Conservation (phyloP, 108 stramenopile species). For the Skeletonema tropicum region DNA sequence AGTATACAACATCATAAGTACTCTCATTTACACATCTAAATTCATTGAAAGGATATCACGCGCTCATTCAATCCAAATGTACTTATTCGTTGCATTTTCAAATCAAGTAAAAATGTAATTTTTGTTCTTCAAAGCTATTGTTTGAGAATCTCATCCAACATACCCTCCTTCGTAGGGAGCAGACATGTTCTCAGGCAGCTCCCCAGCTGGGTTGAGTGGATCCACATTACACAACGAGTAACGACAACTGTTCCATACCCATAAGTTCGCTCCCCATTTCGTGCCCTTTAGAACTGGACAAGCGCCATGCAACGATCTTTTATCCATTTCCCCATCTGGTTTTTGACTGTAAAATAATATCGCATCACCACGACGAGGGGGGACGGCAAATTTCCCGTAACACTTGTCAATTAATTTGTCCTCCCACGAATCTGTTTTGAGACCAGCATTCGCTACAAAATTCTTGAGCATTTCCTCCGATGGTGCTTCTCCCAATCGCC, state of each 20-base stretch:
- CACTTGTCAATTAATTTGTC: slow-evolving; percentile 33
- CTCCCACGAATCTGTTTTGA: slow-evolving; percentile 48
- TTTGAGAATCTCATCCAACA: neutral
- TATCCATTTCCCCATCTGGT: slow-evolving; percentile 52
- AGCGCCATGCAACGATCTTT: slow-evolving; percentile 57
- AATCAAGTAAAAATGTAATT: neutral
- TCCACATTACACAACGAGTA: slow-evolving; percentile 39
- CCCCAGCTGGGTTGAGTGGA: slow-evolving; percentile 36
- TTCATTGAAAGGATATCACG: neutral
- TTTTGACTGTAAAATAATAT: slow-evolving; percentile 59
- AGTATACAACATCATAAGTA: too few relatives aligned
- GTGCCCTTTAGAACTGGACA: slow-evolving; percentile 74
- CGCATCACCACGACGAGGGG: slow-evolving; percentile 51
- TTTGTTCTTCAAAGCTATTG: neutral
- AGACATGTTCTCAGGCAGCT: slow-evolving; percentile 39
- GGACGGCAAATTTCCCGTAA: slow-evolving; percentile 44
- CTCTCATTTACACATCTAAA: too few relatives aligned
- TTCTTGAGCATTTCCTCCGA: slow-evolving; percentile 33
- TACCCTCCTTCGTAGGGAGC: slow-evolving; percentile 30
- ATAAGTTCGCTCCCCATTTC: slow-evolving; percentile 80
- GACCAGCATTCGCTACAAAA: slow-evolving; percentile 36
- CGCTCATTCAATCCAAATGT: neutral
- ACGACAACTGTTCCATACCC: slow-evolving; percentile 76
- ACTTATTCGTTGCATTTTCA: neutral
- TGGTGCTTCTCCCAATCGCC: slow-evolving; percentile 45